Evolutionary conservation across 176 grass and related monocot genomes (phyloP).

Genomic region (Secale cereale): DNA sequence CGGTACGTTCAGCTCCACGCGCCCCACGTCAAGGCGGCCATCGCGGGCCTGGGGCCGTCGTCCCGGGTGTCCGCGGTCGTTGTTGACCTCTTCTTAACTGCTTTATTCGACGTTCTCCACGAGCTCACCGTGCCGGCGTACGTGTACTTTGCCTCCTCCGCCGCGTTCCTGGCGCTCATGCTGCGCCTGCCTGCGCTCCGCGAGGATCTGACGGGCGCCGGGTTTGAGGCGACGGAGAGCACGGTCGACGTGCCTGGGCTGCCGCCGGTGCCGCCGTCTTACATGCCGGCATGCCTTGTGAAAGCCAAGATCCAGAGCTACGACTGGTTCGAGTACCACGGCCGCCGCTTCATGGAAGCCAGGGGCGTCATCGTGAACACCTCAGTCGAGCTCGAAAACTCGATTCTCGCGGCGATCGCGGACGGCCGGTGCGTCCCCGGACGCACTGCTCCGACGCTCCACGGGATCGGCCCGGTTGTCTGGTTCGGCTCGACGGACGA

Average conservation of each 20-base stretch:
- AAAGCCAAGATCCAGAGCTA: constrained; percentile 1
- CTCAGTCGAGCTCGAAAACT: constrained; percentile 1
- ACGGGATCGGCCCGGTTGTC: constrained; percentile 14
- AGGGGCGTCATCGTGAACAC: constrained; percentile 46
- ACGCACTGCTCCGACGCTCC: not conserved
- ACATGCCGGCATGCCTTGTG: constrained; percentile 16
- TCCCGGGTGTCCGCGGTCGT: constrained; percentile 20
- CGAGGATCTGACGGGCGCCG: not conserved
- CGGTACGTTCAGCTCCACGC: not conserved
- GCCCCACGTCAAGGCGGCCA: constrained; percentile 32
- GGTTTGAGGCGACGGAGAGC: constrained; percentile 23
- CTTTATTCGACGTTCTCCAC: constrained; percentile 17
- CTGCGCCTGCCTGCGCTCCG: constrained; percentile 15
- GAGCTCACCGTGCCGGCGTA: constrained; percentile 36
- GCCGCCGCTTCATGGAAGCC: constrained; percentile 19
- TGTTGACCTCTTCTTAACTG: constrained; percentile 33
- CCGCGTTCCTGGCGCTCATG: constrained; percentile 36
- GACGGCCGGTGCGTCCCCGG: constrained; percentile 6
- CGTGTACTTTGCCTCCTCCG: constrained; percentile 36
- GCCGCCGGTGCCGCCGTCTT: constrained; percentile 19
- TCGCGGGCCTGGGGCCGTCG: not conserved
- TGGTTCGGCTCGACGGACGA: not conserved
- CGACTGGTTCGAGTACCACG: constrained; percentile 24
- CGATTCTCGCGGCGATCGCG: constrained; percentile 5
- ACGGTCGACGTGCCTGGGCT: constrained; percentile 27